phyloP scores from a whole-genome alignment of 1,284 basidiomycete species.

The Fomitopsis palustris region DNA sequence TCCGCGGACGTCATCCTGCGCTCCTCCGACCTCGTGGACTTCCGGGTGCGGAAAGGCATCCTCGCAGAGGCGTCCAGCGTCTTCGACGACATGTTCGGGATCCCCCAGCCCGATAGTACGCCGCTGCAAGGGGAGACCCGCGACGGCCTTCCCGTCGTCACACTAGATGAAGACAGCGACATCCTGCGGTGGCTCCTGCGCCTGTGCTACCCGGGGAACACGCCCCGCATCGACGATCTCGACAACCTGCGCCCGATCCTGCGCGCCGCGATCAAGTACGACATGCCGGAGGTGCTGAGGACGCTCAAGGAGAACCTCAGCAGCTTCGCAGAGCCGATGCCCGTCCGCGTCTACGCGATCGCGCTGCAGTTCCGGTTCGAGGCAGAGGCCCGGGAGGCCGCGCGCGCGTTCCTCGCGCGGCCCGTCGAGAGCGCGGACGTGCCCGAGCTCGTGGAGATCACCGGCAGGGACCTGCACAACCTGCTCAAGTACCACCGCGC shows the following conservation, averaged over 20 bases:
- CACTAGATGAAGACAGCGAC: slow-evolving; percentile 10
- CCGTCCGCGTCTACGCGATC: slow-evolving; percentile 34
- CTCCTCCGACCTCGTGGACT: slow-evolving; percentile 17
- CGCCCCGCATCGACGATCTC: slow-evolving; percentile 9
- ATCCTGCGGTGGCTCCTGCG: slow-evolving; percentile 21
- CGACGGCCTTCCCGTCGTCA: not conserved
- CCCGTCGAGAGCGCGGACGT: slow-evolving; percentile 9
- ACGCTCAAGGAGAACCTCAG: slow-evolving; percentile 14
- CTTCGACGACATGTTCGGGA: slow-evolving; percentile 6
- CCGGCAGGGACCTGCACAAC: slow-evolving; percentile 11
- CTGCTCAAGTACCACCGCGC: slow-evolving; percentile 12
- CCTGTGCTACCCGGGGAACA: slow-evolving; percentile 21
- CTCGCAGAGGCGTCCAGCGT: slow-evolving; percentile 18
- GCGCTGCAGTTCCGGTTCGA: slow-evolving; percentile 13
- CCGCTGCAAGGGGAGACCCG: not conserved
- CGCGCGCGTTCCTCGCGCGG: not conserved
- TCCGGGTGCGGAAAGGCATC: slow-evolving; percentile 11
- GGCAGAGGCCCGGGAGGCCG: slow-evolving; percentile 8
- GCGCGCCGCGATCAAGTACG: slow-evolving; percentile 34
- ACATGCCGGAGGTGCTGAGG: slow-evolving; percentile 26
- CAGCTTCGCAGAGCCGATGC: slow-evolving; percentile 24
- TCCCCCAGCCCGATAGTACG: not conserved
- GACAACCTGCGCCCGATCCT: slow-evolving; percentile 23
- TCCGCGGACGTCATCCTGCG: slow-evolving; percentile 27
- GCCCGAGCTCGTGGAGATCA: slow-evolving; percentile 12